Evolutionary conservation across 1,284 basidiomycete genomes (phyloP).

Genomic region (Malassezia obtusa): DNA sequence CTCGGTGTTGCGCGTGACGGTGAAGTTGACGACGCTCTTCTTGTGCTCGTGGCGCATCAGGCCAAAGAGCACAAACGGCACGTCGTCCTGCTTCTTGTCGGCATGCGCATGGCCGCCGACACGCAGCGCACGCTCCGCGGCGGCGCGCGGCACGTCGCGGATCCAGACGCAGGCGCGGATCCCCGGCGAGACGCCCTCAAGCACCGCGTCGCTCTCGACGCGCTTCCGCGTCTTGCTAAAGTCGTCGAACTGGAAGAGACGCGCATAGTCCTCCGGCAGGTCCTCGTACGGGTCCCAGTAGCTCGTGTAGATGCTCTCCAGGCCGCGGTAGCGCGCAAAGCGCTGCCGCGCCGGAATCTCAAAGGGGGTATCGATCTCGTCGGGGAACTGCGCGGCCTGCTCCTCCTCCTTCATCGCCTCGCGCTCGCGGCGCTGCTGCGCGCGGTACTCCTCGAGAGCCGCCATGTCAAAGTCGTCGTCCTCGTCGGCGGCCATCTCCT

Average conservation of each 20-base stretch:
- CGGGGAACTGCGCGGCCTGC: conserved; percentile 77
- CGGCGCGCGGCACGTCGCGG: conserved; percentile 28
- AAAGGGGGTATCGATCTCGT: conserved; percentile 92
- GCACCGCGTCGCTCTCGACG: conserved; percentile 52
- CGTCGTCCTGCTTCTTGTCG: conserved; percentile 18
- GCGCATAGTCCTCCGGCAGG: conserved; percentile 81
- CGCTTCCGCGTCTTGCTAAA: conserved; percentile 74
- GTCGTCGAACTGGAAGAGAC: conserved; percentile 95
- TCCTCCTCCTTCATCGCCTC: conserved; percentile 58
- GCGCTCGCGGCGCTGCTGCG: conserved; percentile 72
- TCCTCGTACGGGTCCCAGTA: conserved; percentile 98
- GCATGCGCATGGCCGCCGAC: conserved; percentile 1
- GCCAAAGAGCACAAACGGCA: conserved; percentile 67
- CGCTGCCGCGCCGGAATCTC: conserved; percentile 73
- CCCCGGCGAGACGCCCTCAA: conserved; percentile 33
- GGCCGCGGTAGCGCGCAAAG: conserved; percentile 83
- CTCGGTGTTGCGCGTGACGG: conserved; percentile 89
- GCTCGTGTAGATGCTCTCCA: conserved; percentile 84
- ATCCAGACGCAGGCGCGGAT: conserved; percentile 28
- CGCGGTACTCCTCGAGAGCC: conserved; percentile 56
- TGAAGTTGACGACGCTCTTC: conserved; percentile 82
- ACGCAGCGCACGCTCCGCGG: conserved; percentile 27
- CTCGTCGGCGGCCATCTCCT: conserved; percentile 64
- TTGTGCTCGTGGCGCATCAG: conserved; percentile 94
- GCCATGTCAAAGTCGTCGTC: conserved; percentile 49